Base-by-base conservation (phyloP, 2,329 filamentous ascomycete genomes). In the Aspergillus floridensis region DNA sequence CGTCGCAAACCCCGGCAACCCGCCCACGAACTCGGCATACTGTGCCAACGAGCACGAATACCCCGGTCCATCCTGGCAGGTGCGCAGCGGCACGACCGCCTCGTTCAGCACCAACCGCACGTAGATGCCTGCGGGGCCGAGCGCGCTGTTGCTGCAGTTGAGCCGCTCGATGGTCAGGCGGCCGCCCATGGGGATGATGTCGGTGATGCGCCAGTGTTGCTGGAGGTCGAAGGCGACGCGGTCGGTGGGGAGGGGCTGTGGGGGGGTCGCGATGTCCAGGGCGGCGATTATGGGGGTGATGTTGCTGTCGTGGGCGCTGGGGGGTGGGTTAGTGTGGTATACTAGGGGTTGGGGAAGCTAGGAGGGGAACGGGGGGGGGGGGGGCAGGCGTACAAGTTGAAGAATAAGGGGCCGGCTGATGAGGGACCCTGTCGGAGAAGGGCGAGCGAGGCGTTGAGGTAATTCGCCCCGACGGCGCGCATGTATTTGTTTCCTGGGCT, bases 101-200 rank as follows among this genome's bases (percentile, higher is more conserved):
- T 69, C 65, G 11, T 69, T 69, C 6, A 68, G 56, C 1, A 68
- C 59, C 1, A 68, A 12, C 3, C 66, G 65, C 3, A 68, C 64
- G 11, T 66, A 69, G 12, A 31, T 54, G 0, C 66, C 66, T 2
- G 52, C 58, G 4, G 60, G 31, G 0, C 62, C 58, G 22, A 63
- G 21, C 1, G 57, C 62, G 1, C 65, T 66, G 10, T 62, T 16
- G 38, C 38, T 64, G 48, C 66, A 69, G 53, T 60, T 65, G 21
- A 69, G 38, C 24, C 66, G 62, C 38, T 69, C 66, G 11, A 69
- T 62, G 1, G 61, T 68, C n/a, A 69, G 58, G 14, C 65, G 66
- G 6, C 66, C 66, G 14, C 62, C 61, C 58, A 60, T 60, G 4
- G 63, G 67, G 32, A 68, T 59, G 35, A 69, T 65, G 49, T 69